Evolutionary conservation across 2,329 filamentous ascomycete genomes (phyloP).

Genomic region (Fusarium albidum): DNA sequence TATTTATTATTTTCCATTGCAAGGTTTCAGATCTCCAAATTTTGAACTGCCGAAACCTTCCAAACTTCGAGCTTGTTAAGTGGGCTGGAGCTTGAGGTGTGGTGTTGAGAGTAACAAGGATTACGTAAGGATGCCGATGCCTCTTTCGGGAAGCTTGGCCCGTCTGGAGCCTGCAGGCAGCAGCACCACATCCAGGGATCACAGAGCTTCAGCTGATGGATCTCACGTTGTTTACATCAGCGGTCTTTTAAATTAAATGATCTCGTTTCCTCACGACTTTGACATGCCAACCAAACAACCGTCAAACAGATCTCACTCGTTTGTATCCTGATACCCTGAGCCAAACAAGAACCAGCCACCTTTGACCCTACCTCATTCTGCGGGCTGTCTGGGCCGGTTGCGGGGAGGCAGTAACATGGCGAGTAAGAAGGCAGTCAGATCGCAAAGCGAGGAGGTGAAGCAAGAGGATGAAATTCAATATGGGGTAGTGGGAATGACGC

Average conservation of each 20-base stretch:
- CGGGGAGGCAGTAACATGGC: constrained; percentile 12
- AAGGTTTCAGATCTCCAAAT: no score
- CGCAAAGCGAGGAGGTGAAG: constrained; percentile 47
- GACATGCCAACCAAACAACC: neutral
- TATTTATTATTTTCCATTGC: no score
- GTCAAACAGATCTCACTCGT: neutral
- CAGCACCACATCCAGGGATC: constrained; percentile 21
- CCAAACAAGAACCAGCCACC: neutral
- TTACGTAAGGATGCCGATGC: neutral
- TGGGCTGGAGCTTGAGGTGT: no score
- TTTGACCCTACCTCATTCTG: neutral
- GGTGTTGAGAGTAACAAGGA: no score
- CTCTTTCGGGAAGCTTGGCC: constrained; percentile 16
- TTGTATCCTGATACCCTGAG: neutral
- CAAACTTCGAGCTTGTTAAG: no score
- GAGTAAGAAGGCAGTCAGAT: constrained; percentile 9
- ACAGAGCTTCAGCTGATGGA: constrained; percentile 12
- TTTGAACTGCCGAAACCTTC: no score
- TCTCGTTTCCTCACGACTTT: neutral
- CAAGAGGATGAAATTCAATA: constrained; percentile 64
- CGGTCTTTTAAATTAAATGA: constrained; percentile 6
- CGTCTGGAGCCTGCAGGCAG: constrained; percentile 24
- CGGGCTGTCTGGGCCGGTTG: neutral
- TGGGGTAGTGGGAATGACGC: constrained; percentile 46
- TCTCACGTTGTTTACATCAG: constrained; percentile 9